Conservation (phyloP, 139 green algal genomes). For the Penium margaritaceum region DNA sequence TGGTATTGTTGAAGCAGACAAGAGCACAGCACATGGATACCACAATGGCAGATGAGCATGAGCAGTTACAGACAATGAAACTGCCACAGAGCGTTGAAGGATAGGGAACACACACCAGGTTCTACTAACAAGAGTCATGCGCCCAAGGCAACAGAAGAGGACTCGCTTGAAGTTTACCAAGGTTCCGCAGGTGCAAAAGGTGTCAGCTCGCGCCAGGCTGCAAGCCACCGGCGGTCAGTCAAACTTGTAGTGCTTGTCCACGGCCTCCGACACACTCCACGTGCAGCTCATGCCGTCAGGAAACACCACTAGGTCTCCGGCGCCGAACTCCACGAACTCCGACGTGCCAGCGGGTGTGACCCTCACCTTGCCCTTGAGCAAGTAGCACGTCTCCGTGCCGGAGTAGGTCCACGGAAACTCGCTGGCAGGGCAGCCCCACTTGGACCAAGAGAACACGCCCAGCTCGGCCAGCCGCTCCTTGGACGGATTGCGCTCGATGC, state of each 20-base stretch:
- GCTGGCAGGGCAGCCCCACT: constrained; percentile 34
- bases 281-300: constrained; percentile 51
- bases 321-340: constrained; percentile 33
- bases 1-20: no score
- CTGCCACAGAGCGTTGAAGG: no score
- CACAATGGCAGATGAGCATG: no score
- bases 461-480: constrained; percentile 29
- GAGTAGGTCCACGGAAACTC: constrained; percentile 49
- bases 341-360: constrained; percentile 44
- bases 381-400: constrained; percentile 47
- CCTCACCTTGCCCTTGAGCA: constrained; percentile 46
- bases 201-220: no score
- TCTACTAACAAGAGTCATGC: no score
- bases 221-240: no score
- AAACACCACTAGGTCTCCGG: constrained; percentile 50
- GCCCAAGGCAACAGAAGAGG: no score
- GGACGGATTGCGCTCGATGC: constrained; percentile 32
- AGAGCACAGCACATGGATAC: no score
- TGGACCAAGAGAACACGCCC: neutral
- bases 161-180: no score
- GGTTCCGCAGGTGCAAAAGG: no score
- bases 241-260: constrained; percentile 56
- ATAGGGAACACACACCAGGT: no score
- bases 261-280: constrained; percentile 44
- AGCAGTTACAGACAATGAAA: no score